These are phyloP conservation scores for Angophora floribunda DNA, from an alignment of 345 rosid genomes.

Conservation along the genomic window DNA sequence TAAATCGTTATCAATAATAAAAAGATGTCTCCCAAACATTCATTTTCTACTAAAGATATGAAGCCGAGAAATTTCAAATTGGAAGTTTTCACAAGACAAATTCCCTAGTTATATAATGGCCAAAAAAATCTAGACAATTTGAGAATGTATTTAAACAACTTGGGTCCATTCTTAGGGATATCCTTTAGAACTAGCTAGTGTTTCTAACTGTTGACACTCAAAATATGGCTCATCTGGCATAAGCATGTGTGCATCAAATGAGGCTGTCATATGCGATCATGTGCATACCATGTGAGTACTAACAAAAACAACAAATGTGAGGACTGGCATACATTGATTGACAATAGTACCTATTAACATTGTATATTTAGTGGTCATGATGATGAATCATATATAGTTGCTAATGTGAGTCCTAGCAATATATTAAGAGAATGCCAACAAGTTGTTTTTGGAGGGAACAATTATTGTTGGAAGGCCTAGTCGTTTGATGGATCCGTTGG, in stretches of 20 bases:
- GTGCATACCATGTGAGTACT: neutral
- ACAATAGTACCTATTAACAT: neutral
- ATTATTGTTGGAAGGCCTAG: neutral
- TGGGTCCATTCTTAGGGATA: neutral
- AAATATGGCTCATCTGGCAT: neutral
- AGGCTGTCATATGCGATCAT: neutral
- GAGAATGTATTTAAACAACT: neutral
- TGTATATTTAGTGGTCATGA: neutral
- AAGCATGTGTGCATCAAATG: neutral
- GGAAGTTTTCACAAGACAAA: neutral
- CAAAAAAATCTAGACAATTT: neutral
- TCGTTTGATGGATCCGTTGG: neutral
- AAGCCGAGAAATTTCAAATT: neutral
- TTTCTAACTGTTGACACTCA: neutral
- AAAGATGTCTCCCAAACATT: too few species aligned
- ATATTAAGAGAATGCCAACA: neutral
- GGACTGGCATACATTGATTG: neutral
- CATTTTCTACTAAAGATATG: rapidly evolving
- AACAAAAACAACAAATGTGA: neutral
- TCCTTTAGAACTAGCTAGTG: neutral
- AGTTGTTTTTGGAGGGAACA: neutral
- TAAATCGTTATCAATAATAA: too few species aligned
- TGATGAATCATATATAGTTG: neutral
- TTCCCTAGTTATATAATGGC: neutral
- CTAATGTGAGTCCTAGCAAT: neutral